phyloP scores from a whole-genome alignment of 805 yeast species.

The Candida sonorensis region DNA sequence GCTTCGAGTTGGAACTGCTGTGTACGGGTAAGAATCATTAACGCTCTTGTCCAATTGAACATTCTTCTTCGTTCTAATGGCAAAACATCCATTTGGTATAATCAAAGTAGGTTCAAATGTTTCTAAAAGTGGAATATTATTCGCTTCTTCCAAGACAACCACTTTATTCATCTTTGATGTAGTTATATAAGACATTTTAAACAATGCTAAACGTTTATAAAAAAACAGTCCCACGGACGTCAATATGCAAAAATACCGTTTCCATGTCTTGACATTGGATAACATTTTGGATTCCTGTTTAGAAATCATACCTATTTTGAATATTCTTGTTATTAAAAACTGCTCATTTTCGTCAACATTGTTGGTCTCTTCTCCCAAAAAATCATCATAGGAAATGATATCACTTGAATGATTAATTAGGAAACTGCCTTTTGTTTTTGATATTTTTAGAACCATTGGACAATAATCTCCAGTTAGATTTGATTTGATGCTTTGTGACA shows the following conservation, averaged over 20 bases:
- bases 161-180: conserved; percentile 10
- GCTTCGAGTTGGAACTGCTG: too few relatives aligned
- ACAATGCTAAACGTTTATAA: conserved; percentile 33
- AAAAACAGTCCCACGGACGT: conserved; percentile 44
- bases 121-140: conserved; percentile 13
- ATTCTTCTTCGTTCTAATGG: conserved; percentile 21
- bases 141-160: conserved; percentile 23
- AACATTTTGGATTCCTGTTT: conserved; percentile 32
- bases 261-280: conserved; percentile 31
- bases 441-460: conserved; percentile 20
- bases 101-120: conserved; percentile 20
- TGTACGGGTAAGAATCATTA: conserved; percentile 7
- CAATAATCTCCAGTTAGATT: conserved; percentile 13
- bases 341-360: too few relatives aligned
- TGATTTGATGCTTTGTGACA: conserved; percentile 9
- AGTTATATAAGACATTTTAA: conserved; percentile 24
- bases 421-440: conserved; percentile 20
- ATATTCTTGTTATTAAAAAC: conserved; percentile 27
- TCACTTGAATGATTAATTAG: conserved; percentile 11
- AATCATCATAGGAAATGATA: too few relatives aligned
- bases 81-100: conserved; percentile 22
- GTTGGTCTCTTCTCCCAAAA: too few relatives aligned
- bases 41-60: conserved; percentile 18
- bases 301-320: conserved; percentile 34
- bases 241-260: conserved; percentile 37